Conservation (phyloP, 345 rosid species). For the Eucalyptus polybractea region DNA sequence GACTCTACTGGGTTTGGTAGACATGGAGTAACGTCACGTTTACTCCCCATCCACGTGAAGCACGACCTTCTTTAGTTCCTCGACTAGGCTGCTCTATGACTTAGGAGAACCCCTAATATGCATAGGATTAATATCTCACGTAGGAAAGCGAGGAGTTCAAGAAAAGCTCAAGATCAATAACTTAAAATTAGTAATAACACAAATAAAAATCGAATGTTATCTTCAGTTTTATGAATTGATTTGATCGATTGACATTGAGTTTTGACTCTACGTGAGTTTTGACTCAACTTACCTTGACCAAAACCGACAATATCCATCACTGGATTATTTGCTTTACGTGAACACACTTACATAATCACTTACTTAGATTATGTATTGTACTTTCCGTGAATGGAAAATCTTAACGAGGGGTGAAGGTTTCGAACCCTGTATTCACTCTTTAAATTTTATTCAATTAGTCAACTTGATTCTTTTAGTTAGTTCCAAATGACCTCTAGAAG, state of each 20-base stretch:
- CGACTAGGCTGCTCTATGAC: neutral
- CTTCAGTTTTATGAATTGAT: neutral
- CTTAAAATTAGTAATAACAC: neutral
- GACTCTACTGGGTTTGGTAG: neutral
- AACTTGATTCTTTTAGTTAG: neutral
- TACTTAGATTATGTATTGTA: neutral
- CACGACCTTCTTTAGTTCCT: neutral
- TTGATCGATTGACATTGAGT: fast-evolving
- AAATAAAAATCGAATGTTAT: neutral
- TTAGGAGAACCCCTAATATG: too few species aligned
- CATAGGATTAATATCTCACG: neutral
- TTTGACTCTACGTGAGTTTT: neutral
- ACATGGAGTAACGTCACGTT: neutral
- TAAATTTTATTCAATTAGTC: neutral
- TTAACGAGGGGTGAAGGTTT: neutral
- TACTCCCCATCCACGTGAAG: neutral
- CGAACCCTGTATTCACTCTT: fast-evolving
- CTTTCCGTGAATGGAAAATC: neutral
- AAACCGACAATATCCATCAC: neutral
- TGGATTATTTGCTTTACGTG: neutral
- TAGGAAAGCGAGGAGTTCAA: neutral
- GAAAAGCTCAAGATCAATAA: neutral
- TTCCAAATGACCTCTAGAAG: neutral
- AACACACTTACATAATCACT: neutral
- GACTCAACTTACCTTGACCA: neutral